Percentiles rank a stretch among this genome's conserved stretches.
Evolutionary conservation across 345 rosid genomes (phyloP).

Genomic region (Leavenworthia alabamica): DNA sequence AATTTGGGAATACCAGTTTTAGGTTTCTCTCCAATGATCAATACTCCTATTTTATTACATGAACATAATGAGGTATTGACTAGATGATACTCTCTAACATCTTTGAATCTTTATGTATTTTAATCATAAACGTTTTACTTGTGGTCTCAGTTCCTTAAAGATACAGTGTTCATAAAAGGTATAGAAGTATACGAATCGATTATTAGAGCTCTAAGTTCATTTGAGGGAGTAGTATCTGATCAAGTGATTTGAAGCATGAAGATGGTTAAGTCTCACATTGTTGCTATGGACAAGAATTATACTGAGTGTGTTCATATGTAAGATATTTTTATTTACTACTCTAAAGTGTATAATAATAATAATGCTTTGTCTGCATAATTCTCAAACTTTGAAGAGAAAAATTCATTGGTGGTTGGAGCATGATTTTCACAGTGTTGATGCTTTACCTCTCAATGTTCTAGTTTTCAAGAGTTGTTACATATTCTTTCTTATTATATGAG

Average conservation of each 20-base stretch:
- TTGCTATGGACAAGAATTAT: too few species aligned
- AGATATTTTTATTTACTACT: too few species aligned
- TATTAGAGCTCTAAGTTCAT: slow-evolving; percentile 59
- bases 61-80: slow-evolving; percentile 79
- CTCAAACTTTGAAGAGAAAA: too few species aligned
- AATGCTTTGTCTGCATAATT: too few species aligned
- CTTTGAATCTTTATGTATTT: neutral
- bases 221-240: slow-evolving; percentile 38
- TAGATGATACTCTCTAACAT: neutral
- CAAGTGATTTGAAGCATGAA: slow-evolving; percentile 23
- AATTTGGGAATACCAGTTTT: slow-evolving; percentile 63
- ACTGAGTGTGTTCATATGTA: too few species aligned
- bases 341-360: too few species aligned
- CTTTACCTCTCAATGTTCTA: too few species aligned
- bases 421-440: too few species aligned
- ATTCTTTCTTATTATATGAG: too few species aligned
- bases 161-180: slow-evolving; percentile 63
- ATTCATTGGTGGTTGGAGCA: too few species aligned
- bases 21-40: slow-evolving; percentile 84
- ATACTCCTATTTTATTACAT: slow-evolving; percentile 75
- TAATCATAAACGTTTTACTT: neutral
- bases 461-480: too few species aligned
- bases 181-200: slow-evolving; percentile 70
- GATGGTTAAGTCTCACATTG: slow-evolving; percentile 8
- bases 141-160: slow-evolving; percentile 57